Base-by-base conservation (phyloP, 495 filamentous ascomycete species). In the Xylaria curta region DNA sequence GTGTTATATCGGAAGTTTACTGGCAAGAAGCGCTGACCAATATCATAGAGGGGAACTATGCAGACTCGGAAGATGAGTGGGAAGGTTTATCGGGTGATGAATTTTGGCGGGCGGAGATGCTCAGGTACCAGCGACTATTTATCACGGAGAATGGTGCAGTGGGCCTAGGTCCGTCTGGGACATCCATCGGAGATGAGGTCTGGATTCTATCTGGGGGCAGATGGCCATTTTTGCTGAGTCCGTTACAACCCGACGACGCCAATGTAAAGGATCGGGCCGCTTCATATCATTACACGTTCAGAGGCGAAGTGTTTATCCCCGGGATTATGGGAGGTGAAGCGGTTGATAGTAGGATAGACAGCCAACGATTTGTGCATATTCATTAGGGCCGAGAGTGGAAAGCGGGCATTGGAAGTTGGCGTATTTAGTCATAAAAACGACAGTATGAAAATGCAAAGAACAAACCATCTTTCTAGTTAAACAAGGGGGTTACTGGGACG, bases 181-280 rank as follows among this genome's bases (percentile, higher is more conserved):
- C 66, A 40, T 49, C 69, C 7, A 17, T 60, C 15, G 66, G 70
- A 46, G 73, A 75, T 28, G 64, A 72, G 49, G 66, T 75, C 24
- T 75, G 69, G 64, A 46, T 75, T 4, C 33, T 75, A 13, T 62
- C 31, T n/a, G 73, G 73, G 26, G 73, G 73, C 4, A 58, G 53
- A 21, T 56, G 56, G 36, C 73, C 73, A 5, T 75, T 72, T 36
- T 49, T 69, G 51, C 69, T 75, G 4, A 33, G 66, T 2, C 73
- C 72, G 40, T n/a, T 70, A n/a, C 42, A 40, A 21, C 4, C n/a
- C 15, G 40, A 58, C 3, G 51, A 38, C 26, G 21, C 2, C 4
- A 33, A 7, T 15, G 19, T 4, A 8, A 33, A 58, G 13, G 17
- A 38, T 17, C 31, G 17, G 28, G 53, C 68, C n/a, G 13, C 42